Base-by-base conservation (phyloP, 768 basidiomycete genomes). In the Gelatoporia subvermispora region DNA sequence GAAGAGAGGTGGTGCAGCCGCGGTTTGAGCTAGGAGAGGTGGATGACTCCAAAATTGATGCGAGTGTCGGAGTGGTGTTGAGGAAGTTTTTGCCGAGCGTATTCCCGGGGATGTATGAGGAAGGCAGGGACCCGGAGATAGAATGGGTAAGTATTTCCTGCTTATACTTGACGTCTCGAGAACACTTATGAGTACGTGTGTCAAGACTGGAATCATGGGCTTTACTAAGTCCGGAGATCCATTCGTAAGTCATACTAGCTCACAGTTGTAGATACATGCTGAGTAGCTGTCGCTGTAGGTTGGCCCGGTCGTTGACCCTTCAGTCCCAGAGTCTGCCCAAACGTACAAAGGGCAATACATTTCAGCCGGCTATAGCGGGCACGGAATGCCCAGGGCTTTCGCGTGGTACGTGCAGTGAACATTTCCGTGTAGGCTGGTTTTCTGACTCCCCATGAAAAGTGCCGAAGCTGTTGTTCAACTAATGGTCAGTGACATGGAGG, bases 141-240 rank as follows among this genome's bases (percentile, higher is more conserved):
- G 87, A 92, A 73, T 93, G 91, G 89, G 88, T 87, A 43, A 37
- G 76, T 66, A 13, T 1, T 31, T 35, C 11, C 21, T 34, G 5
- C 41, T 40, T 42, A 41, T 11, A 41, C 34, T 35, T 35, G 36
- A 17, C 10, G 2, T 24, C 17, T 13, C 35, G 16, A n/a, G 13
- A 18, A 18, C 5, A 21, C 22, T 7, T 31, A 18, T 25, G 45
- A 28, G 34, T 41, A 9, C 9, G 23, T 9, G 11, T 20, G 37
- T n/a, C 39, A 55, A 90, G 90, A 88, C 85, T 0, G 91, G 90
- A 0, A 88, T 93, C 38, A 89, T 89, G 87, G 90, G 81, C 0
- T 87, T 69, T 55, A 85, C 88, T 0, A 69, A 67, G 45, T 68
- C 67, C 0, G 68, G 70, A 0, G 82, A 84, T 60, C 88, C 88